Percentiles rank a stretch among this genome's conserved stretches.
Conservation (phyloP, 2,329 filamentous ascomycete species). For the Fusarium sp. region DNA sequence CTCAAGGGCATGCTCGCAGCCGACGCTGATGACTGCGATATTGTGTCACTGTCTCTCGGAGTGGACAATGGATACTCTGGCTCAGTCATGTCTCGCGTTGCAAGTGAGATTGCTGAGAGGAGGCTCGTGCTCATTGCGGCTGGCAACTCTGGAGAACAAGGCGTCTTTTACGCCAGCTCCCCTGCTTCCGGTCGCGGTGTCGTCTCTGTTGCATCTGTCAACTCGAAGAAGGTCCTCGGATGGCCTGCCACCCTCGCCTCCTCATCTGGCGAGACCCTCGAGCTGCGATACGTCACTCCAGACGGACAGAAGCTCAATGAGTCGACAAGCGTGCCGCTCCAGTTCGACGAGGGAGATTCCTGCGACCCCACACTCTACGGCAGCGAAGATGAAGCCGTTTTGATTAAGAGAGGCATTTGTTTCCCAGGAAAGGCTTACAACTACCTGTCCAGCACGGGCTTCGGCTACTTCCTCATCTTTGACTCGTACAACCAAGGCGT, state of each 20-base stretch:
- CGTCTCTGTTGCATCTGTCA: slow-evolving; percentile 26
- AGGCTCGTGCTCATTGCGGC: slow-evolving; percentile 26
- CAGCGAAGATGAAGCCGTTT: not conserved
- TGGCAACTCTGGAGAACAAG: slow-evolving; percentile 22
- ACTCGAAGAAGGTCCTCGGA: not conserved
- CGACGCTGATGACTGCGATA: slow-evolving; percentile 32
- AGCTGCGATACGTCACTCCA: not conserved
- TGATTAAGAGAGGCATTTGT: not conserved
- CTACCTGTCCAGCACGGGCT: not conserved
- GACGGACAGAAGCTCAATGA: not conserved
- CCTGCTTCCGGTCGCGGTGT: slow-evolving; percentile 22
- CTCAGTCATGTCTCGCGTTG: not conserved
- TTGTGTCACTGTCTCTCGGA: not conserved
- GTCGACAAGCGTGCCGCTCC: not conserved
- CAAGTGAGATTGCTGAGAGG: slow-evolving; percentile 13
- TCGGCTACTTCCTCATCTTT: not conserved
- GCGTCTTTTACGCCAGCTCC: slow-evolving; percentile 25
- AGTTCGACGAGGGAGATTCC: not conserved
- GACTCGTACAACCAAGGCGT: slow-evolving; percentile 3
- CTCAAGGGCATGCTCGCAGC: slow-evolving; percentile 38
- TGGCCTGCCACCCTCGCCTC: not conserved
- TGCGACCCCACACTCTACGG: not conserved
- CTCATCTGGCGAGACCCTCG: not conserved
- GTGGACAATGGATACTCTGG: not conserved
- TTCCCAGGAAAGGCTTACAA: not conserved